Evolutionary conservation across 1,284 basidiomycete species (phyloP), one percentile per base, ranked within the genome.

Genomic region (Rhodotorula sp.): DNA sequence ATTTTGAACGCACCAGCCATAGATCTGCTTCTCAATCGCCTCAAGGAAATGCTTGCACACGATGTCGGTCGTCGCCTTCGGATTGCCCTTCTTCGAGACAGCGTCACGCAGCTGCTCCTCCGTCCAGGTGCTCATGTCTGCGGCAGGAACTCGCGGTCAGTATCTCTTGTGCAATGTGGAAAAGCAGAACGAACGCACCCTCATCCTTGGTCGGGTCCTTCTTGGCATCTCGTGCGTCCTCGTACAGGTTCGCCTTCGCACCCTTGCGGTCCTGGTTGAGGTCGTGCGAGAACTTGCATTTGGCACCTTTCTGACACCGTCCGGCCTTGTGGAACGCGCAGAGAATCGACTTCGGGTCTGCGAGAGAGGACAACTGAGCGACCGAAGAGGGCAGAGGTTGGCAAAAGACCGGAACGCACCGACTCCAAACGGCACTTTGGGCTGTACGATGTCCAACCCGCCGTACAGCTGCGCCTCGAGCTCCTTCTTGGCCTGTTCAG

Each of bases 91-190:
- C 63, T 90, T 91, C 22, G 88, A 78, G 15, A 99, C 91, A 68
- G 99, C 96, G 34, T 83, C 86, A 59, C 88, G 85, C 61, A 99
- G 83, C 81, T 95, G 98, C 75, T 88, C 94, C 75, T 98, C 91
- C 82, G 98, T 94, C 95, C 95, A 99, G 76, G 85, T 89, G 77
- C 97, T 94, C 95, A 99, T 99, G 15, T 94, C 96, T 81, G 96
- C 94, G 90, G 75, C 48, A 13, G 4, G 13, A 18, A 13, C 3
- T 13, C 10, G 13, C 44, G 10, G 22, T 24, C 22, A 20, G 40
- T n/a, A 13, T 0, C 18, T 28, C 16, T 28, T 26, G 24, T 26
- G n/a, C n/a, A 15, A 26, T 26, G 20, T n/a, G 51, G n/a, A 52
- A 22, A 7, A 2, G 51, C n/a, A n/a, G n/a, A 26, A 7, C 50